These are phyloP conservation scores for Phytophthora multivora DNA, from an alignment of 352 stramenopile genomes.

Conservation along the genomic window DNA sequence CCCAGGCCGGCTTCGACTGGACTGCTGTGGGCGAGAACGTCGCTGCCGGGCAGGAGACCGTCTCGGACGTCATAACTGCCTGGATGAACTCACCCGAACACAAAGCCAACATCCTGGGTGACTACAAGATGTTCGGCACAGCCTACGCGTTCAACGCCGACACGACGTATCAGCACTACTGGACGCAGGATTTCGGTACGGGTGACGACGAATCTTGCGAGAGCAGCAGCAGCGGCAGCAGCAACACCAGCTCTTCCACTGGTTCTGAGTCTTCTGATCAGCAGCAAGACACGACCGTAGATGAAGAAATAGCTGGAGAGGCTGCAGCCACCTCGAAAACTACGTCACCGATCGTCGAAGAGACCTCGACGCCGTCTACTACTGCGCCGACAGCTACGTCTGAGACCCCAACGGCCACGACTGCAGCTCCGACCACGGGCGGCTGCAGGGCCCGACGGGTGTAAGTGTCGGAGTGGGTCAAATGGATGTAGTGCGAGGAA, in stretches of 20 bases:
- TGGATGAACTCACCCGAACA: constrained; percentile 62
- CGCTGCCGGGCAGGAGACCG: constrained; percentile 42
- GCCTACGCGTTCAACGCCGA: constrained; percentile 32
- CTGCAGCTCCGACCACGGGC: constrained; percentile 13
- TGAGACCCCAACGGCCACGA: constrained; percentile 6
- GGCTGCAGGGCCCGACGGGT: constrained; percentile 30
- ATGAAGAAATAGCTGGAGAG: constrained; percentile 19
- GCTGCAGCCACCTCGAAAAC: constrained; percentile 18
- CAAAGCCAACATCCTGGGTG: constrained; percentile 45
- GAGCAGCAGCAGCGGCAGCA: constrained; percentile 26
- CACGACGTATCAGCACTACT: constrained; percentile 47
- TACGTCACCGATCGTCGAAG: constrained; percentile 16
- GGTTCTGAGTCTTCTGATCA: constrained; percentile 25
- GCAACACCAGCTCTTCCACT: constrained; percentile 17
- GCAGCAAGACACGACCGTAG: constrained; percentile 1
- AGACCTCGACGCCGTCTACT: not conserved
- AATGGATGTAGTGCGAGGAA: not conserved
- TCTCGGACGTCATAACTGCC: constrained; percentile 48
- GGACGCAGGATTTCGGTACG: constrained; percentile 55
- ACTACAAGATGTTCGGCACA: constrained; percentile 34
- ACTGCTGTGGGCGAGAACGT: constrained; percentile 55
- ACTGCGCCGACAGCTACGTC: not conserved
- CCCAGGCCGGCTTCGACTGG: constrained; percentile 48
- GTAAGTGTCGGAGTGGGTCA: constrained; percentile 15
- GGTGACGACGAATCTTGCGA: constrained; percentile 29